phyloP scores from a whole-genome alignment of 2,329 filamentous ascomycete genomes.

The Fusarium citri region DNA sequence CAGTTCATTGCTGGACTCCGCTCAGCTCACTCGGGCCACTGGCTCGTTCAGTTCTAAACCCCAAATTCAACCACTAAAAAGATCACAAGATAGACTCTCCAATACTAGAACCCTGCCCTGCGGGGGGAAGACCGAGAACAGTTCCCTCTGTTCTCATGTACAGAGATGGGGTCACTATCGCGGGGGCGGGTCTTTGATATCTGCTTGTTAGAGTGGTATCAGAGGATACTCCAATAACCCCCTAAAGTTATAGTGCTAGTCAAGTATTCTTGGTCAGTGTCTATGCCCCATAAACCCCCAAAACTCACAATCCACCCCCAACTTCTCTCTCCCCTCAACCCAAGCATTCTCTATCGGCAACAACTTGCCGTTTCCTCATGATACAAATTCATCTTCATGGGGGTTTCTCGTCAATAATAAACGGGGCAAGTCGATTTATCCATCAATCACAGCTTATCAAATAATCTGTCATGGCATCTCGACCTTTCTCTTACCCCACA shows the following conservation, averaged over 20 bases:
- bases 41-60: background rate
- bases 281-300: slow-evolving; percentile 12
- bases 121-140: slow-evolving; percentile 1
- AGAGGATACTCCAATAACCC: background rate
- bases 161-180: slow-evolving; percentile 12
- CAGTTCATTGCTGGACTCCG: background rate
- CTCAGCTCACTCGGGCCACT: background rate
- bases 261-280: background rate
- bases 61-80: background rate
- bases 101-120: slow-evolving; percentile 3
- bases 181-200: slow-evolving; percentile 28
- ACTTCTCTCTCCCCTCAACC: slow-evolving; percentile 13
- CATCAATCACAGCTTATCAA: slow-evolving; percentile 36
- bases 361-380: slow-evolving; percentile 33
- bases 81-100: slow-evolving; percentile 2
- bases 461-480: slow-evolving; percentile 35
- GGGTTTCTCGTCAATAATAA: slow-evolving; percentile 16
- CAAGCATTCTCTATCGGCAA: slow-evolving; percentile 15
- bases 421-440: slow-evolving; percentile 34
- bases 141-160: background rate
- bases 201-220: slow-evolving; percentile 2
- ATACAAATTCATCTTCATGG: slow-evolving; percentile 31
- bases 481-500: slow-evolving; percentile 40
- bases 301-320: slow-evolving; percentile 32
- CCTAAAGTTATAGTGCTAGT: fast-evolving